phyloP scores from a whole-genome alignment of 768 basidiomycete genomes.

The Suillus alpinus region DNA sequence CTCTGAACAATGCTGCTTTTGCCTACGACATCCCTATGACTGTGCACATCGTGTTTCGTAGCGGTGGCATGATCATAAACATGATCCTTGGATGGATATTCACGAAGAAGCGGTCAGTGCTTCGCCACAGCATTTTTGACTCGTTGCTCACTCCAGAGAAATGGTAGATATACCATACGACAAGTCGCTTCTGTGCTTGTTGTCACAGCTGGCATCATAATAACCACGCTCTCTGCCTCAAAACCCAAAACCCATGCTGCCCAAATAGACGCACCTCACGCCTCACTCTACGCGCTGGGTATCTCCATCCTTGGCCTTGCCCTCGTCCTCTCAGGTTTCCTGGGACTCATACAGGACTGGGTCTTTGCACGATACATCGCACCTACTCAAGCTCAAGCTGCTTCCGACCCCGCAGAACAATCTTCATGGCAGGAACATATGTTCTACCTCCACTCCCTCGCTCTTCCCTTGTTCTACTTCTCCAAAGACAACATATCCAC shows the following conservation, averaged over 20 bases:
- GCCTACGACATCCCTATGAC: constrained; percentile 84
- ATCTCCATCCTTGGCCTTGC: constrained; percentile 74
- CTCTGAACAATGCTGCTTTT: constrained; percentile 92
- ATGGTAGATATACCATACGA: constrained; percentile 49
- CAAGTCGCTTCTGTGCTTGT: constrained; percentile 78
- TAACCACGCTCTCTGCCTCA: constrained; percentile 80
- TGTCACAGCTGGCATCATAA: constrained; percentile 74
- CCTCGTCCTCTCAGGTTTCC: constrained; percentile 73
- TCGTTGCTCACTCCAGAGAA: constrained; percentile 11
- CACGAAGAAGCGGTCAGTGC: constrained; percentile 56
- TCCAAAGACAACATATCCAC: constrained; percentile 48
- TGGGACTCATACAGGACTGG: constrained; percentile 84
- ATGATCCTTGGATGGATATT: constrained; percentile 77
- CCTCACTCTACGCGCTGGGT: constrained; percentile 57
- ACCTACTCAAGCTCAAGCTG: constrained; percentile 20
- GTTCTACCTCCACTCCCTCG: constrained; percentile 86
- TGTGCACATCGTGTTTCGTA: constrained; percentile 92
- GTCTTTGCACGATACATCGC: constrained; percentile 56
- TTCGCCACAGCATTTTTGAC: not conserved
- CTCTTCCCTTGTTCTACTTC: constrained; percentile 73
- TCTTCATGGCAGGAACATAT: constrained; percentile 82
- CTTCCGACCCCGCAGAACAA: constrained; percentile 14
- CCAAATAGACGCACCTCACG: constrained; percentile 2
- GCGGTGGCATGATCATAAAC: constrained; percentile 81
- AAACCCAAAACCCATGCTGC: constrained; percentile 24